phyloP scores from a whole-genome alignment of 257 asterid species.

The Euphrasia confusa region DNA sequence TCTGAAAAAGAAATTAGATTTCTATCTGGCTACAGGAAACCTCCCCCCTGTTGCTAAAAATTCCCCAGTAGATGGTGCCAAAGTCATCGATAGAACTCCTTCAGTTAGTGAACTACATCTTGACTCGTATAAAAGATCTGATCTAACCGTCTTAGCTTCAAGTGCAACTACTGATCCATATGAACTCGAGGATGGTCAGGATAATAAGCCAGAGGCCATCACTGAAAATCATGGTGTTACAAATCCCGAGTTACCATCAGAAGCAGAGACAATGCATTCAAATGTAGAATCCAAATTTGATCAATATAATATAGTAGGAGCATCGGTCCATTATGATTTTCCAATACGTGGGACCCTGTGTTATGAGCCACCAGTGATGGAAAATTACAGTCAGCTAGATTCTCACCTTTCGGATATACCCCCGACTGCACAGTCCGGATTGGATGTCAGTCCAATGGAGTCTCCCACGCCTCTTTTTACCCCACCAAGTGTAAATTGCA shows the following conservation, averaged over 20 bases:
- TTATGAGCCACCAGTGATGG: slow-evolving; percentile 68
- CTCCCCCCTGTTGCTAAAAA: slow-evolving; percentile 68
- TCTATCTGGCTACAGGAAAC: slow-evolving; percentile 81
- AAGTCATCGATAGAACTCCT: slow-evolving; percentile 33
- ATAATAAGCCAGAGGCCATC: slow-evolving; percentile 31
- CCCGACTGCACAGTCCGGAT: slow-evolving; percentile 33
- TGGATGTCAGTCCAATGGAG: slow-evolving; percentile 36
- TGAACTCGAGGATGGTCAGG: slow-evolving; percentile 41
- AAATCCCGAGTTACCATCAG: slow-evolving; percentile 37
- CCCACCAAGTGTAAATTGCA: slow-evolving; percentile 59
- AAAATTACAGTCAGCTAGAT: slow-evolving; percentile 33
- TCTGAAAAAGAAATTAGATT: slow-evolving; percentile 84
- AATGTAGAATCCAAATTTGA: slow-evolving; percentile 26
- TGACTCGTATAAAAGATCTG: slow-evolving; percentile 36
- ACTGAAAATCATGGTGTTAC: slow-evolving; percentile 29
- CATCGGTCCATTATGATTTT: slow-evolving; percentile 32
- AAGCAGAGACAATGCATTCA: slow-evolving; percentile 33
- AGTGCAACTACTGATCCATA: slow-evolving; percentile 36
- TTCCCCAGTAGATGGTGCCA: slow-evolving; percentile 36
- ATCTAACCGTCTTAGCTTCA: slow-evolving; percentile 34
- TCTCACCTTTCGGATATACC: slow-evolving; percentile 35
- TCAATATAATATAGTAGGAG: slow-evolving; percentile 35
- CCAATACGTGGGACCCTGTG: slow-evolving; percentile 50
- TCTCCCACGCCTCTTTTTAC: slow-evolving; percentile 48
- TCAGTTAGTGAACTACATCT: slow-evolving; percentile 32